Base-by-base conservation (phyloP, 441 rosid species). In the Brassica balearica region DNA sequence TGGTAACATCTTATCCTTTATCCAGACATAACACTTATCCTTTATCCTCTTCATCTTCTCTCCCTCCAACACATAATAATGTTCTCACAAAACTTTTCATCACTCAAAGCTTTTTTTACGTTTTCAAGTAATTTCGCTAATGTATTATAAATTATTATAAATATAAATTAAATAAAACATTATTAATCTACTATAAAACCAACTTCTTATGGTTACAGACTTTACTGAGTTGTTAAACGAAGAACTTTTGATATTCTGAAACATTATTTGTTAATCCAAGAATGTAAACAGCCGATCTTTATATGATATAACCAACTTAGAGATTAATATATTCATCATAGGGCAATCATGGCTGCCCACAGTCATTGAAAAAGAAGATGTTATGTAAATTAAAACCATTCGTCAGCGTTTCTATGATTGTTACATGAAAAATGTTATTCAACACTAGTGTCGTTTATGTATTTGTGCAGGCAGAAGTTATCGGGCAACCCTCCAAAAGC, bases 401-500 rank as follows among this genome's bases (percentile, higher is more conserved):
- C 25, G 61, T 19, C 4, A 19, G 19, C 27, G 34, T 29, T 69
- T 55, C 7, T 19, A 11, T 69, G 66, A 36, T 59, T 12, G 36
- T 7, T 4, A 36, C 2, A 60, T 9, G 36, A 34, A 71, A 71
- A 60, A 38, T 25, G 7, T 53, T 55, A 64, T 25, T 10, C 29
- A 70, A 0, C 32, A 9, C 11, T 23, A 53, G 8, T 23, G 15
- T 2, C 61, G 56, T 36, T 34, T 38, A 41, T 65, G 6, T 65
- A 64, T 17, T 4, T 58, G 15, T 60, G 75, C 75, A 80, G 83
- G 46, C 51, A 61, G 73, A 80, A 70, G 73, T 74, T 74, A 65
- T 70, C 77, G 41, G 25, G 8, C 7, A 75, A 66, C 51, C 84
- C 84, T 29, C 80, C 82, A 6, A 82, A 75, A 48, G 80, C 83